phyloP scores from a whole-genome alignment of 176 grass and related monocot genomes.

The Cocos nucifera region DNA sequence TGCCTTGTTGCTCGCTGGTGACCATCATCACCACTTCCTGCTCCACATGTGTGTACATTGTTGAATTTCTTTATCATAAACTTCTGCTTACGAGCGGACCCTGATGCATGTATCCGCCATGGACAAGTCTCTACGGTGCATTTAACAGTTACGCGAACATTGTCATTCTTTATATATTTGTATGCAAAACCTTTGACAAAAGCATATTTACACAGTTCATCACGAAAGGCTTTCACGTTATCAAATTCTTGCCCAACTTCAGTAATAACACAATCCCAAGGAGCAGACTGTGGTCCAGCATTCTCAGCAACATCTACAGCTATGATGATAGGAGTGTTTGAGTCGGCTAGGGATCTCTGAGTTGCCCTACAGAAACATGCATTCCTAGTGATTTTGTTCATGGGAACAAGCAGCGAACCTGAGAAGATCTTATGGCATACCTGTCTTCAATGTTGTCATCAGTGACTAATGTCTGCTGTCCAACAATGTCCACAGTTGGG shows the following conservation, averaged over 20 bases:
- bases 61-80: slow-evolving; percentile 96
- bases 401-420: not conserved
- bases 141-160: slow-evolving; percentile 66
- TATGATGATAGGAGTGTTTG: slow-evolving; percentile 19
- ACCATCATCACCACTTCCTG: slow-evolving; percentile 55
- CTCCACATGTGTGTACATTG: slow-evolving; percentile 82
- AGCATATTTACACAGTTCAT: slow-evolving; percentile 84
- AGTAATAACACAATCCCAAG: slow-evolving; percentile 65
- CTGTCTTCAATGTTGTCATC: slow-evolving; percentile 19
- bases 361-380: slow-evolving; percentile 39
- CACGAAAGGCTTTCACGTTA: slow-evolving; percentile 93
- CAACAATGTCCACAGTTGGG: slow-evolving; percentile 30
- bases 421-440: slow-evolving; percentile 6
- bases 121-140: slow-evolving; percentile 66
- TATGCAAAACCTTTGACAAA: slow-evolving; percentile 88
- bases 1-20: slow-evolving; percentile 77
- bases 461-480: slow-evolving; percentile 35
- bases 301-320: slow-evolving; percentile 18
- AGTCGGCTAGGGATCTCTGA: slow-evolving; percentile 24
- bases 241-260: slow-evolving; percentile 99
- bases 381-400: not conserved
- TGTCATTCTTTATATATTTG: slow-evolving; percentile 91
- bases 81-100: slow-evolving; percentile 83
- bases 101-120: slow-evolving; percentile 88
- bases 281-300: slow-evolving; percentile 1